phyloP scores from a whole-genome alignment of 306 rosid species.

The Morella rubra region DNA sequence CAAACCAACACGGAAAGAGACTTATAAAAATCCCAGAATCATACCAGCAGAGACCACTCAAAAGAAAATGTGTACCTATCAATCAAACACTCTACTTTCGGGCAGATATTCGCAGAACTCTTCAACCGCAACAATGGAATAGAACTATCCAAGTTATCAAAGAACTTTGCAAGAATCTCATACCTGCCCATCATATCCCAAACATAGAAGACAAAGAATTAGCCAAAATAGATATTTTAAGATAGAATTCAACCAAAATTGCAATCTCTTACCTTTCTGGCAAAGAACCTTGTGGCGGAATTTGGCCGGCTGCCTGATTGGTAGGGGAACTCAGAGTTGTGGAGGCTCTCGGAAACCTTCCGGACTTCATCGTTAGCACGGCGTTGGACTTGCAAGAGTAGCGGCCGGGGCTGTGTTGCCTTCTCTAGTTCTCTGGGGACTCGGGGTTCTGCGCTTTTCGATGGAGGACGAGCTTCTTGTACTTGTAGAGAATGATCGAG shows the following conservation, averaged over 20 bases:
- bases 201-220: not conserved
- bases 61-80: conserved; percentile 48
- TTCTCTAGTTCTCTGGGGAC: conserved; percentile 64
- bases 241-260: not conserved
- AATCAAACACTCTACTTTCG: conserved; percentile 49
- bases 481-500: no score
- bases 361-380: conserved; percentile 42
- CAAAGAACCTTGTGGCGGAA: conserved; percentile 44
- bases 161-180: conserved; percentile 50
- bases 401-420: conserved; percentile 24
- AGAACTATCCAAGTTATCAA: conserved; percentile 56
- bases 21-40: no score
- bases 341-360: conserved; percentile 41
- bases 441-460: conserved; percentile 1
- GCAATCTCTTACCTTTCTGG: conserved; percentile 47
- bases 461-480: no score
- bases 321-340: conserved; percentile 27
- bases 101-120: conserved; percentile 42
- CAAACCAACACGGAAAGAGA: not conserved
- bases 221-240: not conserved
- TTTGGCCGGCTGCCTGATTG: conserved; percentile 12
- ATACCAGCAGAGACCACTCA: no score
- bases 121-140: conserved; percentile 50
- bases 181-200: conserved; percentile 43
- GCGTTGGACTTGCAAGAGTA: conserved; percentile 47